phyloP scores from a whole-genome alignment of 129 eudicot genomes.

The Flaveria trinervia region DNA sequence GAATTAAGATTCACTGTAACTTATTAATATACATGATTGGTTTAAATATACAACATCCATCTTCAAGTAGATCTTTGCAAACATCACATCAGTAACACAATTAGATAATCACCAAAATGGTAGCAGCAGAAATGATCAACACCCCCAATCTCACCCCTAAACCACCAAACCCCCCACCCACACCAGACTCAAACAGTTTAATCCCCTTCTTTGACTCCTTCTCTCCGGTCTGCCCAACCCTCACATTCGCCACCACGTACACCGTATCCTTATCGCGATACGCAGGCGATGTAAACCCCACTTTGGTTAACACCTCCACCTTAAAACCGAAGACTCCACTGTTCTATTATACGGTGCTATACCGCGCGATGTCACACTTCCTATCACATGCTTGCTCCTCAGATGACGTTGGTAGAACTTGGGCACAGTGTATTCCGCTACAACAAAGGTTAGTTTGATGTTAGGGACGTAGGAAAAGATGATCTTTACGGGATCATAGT shows the following conservation, averaged over 20 bases:
- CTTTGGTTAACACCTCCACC: conserved; percentile 36
- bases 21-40: neutral
- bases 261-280: conserved; percentile 27
- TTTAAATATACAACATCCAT: neutral
- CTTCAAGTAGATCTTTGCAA: neutral
- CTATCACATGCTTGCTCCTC: conserved; percentile 32
- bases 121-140: conserved; percentile 24
- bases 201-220: conserved; percentile 20
- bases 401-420: conserved; percentile 28
- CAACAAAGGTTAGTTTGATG: conserved; percentile 30
- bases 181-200: conserved; percentile 31
- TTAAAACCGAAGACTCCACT: conserved; percentile 23
- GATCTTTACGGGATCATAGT: conserved; percentile 32
- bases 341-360: conserved; percentile 27
- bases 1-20: neutral
- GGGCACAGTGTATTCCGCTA: conserved; percentile 31
- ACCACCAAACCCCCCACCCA: conserved; percentile 8
- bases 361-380: conserved; percentile 24
- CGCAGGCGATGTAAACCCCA: conserved; percentile 34
- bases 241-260: conserved; percentile 27
- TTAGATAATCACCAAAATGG: conserved; percentile 21
- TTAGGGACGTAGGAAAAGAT: conserved; percentile 39
- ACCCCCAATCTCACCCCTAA: neutral
- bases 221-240: conserved; percentile 32
- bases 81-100: neutral